These are phyloP conservation scores for Bipolaris gigantea DNA, from an alignment of 2,329 filamentous ascomycete genomes.

Conservation along the genomic window DNA sequence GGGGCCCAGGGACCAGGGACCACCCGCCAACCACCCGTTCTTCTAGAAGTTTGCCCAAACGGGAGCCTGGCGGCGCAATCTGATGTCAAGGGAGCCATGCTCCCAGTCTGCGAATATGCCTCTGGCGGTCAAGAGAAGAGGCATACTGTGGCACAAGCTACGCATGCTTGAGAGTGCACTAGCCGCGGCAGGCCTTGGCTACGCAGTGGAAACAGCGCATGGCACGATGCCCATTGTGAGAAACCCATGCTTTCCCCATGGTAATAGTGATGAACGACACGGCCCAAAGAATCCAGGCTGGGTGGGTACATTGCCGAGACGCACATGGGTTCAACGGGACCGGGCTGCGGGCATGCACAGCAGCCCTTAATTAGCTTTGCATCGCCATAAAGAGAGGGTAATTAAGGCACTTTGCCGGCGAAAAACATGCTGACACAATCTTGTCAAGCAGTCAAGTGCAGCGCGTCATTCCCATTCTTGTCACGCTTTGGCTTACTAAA, in stretches of 20 bases:
- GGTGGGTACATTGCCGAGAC: not conserved
- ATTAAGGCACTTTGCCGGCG: conserved; percentile 27
- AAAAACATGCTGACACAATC: conserved; percentile 34
- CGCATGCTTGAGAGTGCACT: not conserved
- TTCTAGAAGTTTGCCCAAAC: conserved; percentile 33
- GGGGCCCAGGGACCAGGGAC: conserved; percentile 16
- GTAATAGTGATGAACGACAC: conserved; percentile 7
- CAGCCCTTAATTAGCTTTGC: conserved; percentile 28
- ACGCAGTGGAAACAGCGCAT: not conserved
- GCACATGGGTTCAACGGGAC: not conserved
- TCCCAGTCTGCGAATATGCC: not conserved
- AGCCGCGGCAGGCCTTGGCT: not conserved
- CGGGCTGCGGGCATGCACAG: not conserved
- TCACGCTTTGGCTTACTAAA: conserved; percentile 23
- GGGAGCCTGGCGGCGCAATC: conserved; percentile 6
- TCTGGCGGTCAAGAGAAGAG: conserved; percentile 1
- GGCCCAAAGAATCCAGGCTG: not conserved
- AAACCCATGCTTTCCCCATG: not conserved
- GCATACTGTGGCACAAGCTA: too few species aligned
- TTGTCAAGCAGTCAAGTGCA: conserved; percentile 2
- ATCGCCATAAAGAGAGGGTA: conserved; percentile 16
- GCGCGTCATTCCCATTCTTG: not conserved
- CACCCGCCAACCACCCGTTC: conserved; percentile 4
- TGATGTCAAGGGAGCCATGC: not conserved
- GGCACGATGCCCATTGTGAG: not conserved